A percentile compares a stretch with the other conserved stretches of the same genome.
phyloP scores from a whole-genome alignment of 345 rosid genomes.

The Cochlearia excelsa region DNA sequence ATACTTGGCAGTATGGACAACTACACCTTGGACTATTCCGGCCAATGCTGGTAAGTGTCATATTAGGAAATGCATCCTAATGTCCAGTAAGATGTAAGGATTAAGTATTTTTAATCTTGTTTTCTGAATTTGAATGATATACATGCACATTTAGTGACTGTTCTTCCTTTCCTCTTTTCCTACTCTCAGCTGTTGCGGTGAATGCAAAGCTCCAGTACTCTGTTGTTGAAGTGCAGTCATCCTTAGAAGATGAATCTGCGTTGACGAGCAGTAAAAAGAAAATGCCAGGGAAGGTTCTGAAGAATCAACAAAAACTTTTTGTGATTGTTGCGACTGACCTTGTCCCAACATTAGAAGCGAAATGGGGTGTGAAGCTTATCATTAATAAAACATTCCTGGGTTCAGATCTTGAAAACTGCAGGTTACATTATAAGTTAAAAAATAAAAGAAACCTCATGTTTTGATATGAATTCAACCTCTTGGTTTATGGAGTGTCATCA shows the following conservation, averaged over 20 bases:
- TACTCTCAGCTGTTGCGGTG: conserved; percentile 82
- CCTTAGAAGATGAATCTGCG: conserved; percentile 42
- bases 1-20: conserved; percentile 88
- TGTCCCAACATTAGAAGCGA: conserved; percentile 69
- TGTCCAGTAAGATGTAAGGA: background rate
- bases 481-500: conserved; percentile 25
- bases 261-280: conserved; percentile 47
- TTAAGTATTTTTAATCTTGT: background rate
- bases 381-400: conserved; percentile 65
- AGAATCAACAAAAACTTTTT: conserved; percentile 53
- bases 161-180: conserved; percentile 17
- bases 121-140: conserved; percentile 5
- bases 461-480: conserved; percentile 5
- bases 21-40: conserved; percentile 96
- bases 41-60: conserved; percentile 79
- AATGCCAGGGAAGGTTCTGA: conserved; percentile 61
- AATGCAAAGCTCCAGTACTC: conserved; percentile 88
- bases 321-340: conserved; percentile 80
- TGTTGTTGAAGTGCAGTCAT: conserved; percentile 60
- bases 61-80: conserved; percentile 9
- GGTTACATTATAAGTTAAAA: conserved; percentile 43
- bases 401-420: conserved; percentile 87
- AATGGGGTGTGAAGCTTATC: conserved; percentile 74
- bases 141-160: conserved; percentile 6
- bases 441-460: conserved; percentile 10